phyloP scores from a whole-genome alignment of 140 eudicot genomes.

The Flaveria floridana region DNA sequence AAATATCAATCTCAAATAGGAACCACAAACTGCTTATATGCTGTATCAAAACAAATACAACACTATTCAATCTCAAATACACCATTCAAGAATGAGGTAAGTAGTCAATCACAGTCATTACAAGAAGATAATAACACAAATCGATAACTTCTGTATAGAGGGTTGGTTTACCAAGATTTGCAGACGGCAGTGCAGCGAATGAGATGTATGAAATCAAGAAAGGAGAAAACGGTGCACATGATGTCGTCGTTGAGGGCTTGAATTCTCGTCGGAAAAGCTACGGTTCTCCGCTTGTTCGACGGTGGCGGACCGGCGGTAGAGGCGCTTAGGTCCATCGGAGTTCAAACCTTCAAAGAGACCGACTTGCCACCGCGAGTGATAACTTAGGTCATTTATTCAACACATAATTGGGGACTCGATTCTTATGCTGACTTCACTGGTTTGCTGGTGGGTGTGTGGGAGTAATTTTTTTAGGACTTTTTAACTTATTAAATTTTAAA shows the following conservation, averaged over 20 bases:
- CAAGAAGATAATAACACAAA: not conserved
- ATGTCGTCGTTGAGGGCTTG: conserved; percentile 50
- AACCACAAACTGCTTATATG: not conserved
- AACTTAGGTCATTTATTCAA: too few species aligned
- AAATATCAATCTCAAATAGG: conserved; percentile 4
- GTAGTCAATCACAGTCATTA: too few species aligned
- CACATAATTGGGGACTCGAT: too few species aligned
- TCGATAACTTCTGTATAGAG: not conserved
- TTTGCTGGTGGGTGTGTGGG: too few species aligned
- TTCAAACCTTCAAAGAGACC: not conserved
- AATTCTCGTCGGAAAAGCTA: conserved; percentile 31
- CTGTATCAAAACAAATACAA: not conserved
- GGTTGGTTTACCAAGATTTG: conserved; percentile 59
- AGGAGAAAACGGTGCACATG: conserved; percentile 55
- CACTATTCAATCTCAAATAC: not conserved
- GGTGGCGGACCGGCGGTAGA: conserved; percentile 37
- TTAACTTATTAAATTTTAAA: too few species aligned
- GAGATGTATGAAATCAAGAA: conserved; percentile 65
- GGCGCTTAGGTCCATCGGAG: conserved; percentile 32
- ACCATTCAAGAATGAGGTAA: too few species aligned
- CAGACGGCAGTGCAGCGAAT: conserved; percentile 82
- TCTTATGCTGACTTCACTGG: too few species aligned
- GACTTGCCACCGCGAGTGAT: not conserved
- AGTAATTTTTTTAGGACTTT: too few species aligned
- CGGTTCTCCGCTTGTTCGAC: conserved; percentile 39